Conservation (phyloP, 208 protist species). For the Trichomonas gallinae region DNA sequence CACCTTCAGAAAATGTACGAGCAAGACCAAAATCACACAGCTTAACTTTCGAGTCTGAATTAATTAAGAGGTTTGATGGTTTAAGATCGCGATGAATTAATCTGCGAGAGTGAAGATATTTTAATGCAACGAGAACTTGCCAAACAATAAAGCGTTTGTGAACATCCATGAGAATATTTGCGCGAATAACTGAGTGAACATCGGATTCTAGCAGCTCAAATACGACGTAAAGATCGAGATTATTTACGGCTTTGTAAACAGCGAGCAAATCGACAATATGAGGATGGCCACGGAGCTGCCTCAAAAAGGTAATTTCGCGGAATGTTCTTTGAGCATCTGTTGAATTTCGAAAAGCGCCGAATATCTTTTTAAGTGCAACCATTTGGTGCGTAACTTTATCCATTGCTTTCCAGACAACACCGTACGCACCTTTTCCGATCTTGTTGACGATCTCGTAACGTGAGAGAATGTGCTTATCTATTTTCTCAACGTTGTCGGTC, state of each 20-base stretch:
- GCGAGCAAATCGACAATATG: constrained; percentile 54
- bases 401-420: constrained; percentile 48
- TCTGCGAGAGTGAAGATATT: constrained; percentile 41
- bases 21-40: constrained; percentile 85
- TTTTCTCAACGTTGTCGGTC: constrained; percentile 38
- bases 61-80: constrained; percentile 82
- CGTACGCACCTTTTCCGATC: constrained; percentile 51
- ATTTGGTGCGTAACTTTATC: constrained; percentile 39
- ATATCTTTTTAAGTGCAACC: constrained; percentile 60
- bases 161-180: constrained; percentile 54
- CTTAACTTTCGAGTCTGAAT: constrained; percentile 76
- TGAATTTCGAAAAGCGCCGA: constrained; percentile 55
- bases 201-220: constrained; percentile 60
- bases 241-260: constrained; percentile 57
- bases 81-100: constrained; percentile 80
- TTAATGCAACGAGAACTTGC: constrained; percentile 46
- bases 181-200: constrained; percentile 54
- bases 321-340: constrained; percentile 59
- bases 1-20: background rate
- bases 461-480: constrained; percentile 45
- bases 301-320: constrained; percentile 56
- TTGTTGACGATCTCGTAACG: constrained; percentile 47
- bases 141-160: constrained; percentile 57
- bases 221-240: constrained; percentile 56
- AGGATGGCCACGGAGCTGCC: constrained; percentile 39